These are phyloP conservation scores for Nephelium lappaceum DNA, from an alignment of 345 rosid species.

Conservation along the genomic window DNA sequence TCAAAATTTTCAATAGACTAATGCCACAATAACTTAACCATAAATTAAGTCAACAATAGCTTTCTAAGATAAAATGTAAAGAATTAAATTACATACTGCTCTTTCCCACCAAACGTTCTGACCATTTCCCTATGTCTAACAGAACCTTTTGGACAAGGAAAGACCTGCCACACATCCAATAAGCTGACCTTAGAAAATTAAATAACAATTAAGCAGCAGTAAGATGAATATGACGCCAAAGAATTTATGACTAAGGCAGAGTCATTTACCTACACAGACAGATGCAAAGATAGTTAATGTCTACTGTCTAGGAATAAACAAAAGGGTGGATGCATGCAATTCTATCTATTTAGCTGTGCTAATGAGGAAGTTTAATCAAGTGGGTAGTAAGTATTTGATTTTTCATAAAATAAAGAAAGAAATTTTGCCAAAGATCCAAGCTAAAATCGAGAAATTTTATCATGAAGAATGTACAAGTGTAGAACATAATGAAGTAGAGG, in stretches of 20 bases:
- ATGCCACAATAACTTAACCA: background rate
- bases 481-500: too few species aligned
- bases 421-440: too few species aligned
- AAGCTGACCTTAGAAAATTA: slow-evolving; percentile 18
- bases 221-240: background rate
- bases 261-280: background rate
- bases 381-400: too few species aligned
- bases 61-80: slow-evolving; percentile 5
- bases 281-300: background rate
- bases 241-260: background rate
- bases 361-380: too few species aligned
- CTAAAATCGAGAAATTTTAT: too few species aligned
- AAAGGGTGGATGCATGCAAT: too few species aligned
- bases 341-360: too few species aligned
- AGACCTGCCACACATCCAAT: slow-evolving; percentile 51
- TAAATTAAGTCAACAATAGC: background rate
- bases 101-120: slow-evolving; percentile 73
- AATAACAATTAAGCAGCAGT: background rate
- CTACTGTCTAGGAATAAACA: too few species aligned
- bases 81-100: slow-evolving; percentile 51
- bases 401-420: too few species aligned
- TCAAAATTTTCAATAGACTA: background rate
- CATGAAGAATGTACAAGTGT: background rate
- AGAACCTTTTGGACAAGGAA: slow-evolving; percentile 92
- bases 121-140: slow-evolving; percentile 75